These are phyloP conservation scores for Ramalina intermedia DNA, from an alignment of 495 filamentous ascomycete species.

Conservation along the genomic window DNA sequence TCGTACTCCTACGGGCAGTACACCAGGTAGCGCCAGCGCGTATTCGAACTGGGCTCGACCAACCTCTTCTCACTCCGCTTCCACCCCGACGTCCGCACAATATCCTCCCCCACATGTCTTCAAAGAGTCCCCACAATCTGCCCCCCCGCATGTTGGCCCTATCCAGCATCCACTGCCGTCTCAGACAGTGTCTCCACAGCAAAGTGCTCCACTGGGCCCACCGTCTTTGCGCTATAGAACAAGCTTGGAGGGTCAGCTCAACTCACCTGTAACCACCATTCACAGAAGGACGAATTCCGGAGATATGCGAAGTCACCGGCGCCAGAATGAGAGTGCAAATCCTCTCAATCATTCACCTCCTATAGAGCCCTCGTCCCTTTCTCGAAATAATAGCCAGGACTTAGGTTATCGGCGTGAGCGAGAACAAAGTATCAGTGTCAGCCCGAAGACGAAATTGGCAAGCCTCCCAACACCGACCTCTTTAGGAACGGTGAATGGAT, in stretches of 20 bases:
- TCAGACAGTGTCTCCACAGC: conserved; percentile 15
- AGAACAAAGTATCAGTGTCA: conserved; percentile 29
- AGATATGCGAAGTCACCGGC: conserved; percentile 19
- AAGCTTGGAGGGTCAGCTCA: conserved; percentile 6
- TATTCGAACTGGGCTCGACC: conserved; percentile 29
- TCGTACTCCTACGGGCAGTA: conserved; percentile 12
- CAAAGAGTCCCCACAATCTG: conserved; percentile 29
- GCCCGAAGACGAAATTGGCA: conserved; percentile 27
- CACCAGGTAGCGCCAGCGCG: conserved; percentile 10
- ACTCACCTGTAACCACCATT: conserved; percentile 15
- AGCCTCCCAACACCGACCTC: conserved; percentile 1
- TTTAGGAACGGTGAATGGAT: too few species aligned
- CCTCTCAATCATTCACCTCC: neutral
- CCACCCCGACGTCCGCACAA: conserved; percentile 26
- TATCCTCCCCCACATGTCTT: conserved; percentile 17
- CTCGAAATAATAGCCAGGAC: neutral
- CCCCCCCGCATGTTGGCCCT: neutral
- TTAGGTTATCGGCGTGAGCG: conserved; percentile 16
- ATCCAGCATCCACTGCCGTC: neutral
- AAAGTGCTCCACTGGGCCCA: conserved; percentile 34
- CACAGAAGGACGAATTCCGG: conserved; percentile 24
- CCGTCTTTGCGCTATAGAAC: conserved; percentile 20
- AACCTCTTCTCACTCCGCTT: conserved; percentile 33
- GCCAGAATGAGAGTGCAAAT: neutral
- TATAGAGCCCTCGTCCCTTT: neutral